Percentiles rank a stretch among this genome's conserved stretches.
phyloP scores from a whole-genome alignment of 2,329 filamentous ascomycete genomes.

The Ascochyta pisi region DNA sequence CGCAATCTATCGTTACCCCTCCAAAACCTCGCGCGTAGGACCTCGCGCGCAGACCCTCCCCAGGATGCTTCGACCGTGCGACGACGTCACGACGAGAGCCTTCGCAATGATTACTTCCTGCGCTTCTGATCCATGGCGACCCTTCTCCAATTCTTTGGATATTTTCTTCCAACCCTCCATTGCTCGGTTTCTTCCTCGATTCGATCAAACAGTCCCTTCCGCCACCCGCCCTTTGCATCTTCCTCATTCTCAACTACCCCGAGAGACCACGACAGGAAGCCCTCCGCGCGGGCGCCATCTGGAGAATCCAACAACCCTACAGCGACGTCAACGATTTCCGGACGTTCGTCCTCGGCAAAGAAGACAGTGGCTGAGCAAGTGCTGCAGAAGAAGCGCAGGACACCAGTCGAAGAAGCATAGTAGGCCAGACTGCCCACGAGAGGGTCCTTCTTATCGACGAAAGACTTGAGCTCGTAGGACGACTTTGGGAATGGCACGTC shows the following conservation, averaged over 20 bases:
- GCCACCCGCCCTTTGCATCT: constrained; percentile 53
- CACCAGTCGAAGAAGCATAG: constrained; percentile 54
- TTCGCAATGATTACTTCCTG: neutral
- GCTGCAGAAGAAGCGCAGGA: constrained; percentile 59
- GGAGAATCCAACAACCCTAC: constrained; percentile 55
- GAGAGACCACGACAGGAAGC: constrained; percentile 53
- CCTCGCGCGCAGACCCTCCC: no score
- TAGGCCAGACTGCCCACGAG: constrained; percentile 54
- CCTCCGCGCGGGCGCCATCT: constrained; percentile 57
- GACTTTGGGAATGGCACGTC: constrained; percentile 39
- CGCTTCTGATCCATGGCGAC: constrained; percentile 8
- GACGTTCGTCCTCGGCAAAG: constrained; percentile 51
- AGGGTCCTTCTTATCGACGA: constrained; percentile 46
- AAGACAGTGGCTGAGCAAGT: constrained; percentile 58
- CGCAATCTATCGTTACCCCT: no score
- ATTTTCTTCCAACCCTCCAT: constrained; percentile 45
- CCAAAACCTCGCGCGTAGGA: no score
- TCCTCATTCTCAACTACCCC: constrained; percentile 34
- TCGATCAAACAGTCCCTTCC: constrained; percentile 43
- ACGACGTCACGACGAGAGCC: neutral
- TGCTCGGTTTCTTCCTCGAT: constrained; percentile 47
- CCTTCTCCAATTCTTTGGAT: constrained; percentile 46
- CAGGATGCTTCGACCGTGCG: neutral
- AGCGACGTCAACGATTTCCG: constrained; percentile 54
- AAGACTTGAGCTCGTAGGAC: constrained; percentile 43